Conservation (phyloP, 768 basidiomycete species). For the Tricholoma furcatifolium region DNA sequence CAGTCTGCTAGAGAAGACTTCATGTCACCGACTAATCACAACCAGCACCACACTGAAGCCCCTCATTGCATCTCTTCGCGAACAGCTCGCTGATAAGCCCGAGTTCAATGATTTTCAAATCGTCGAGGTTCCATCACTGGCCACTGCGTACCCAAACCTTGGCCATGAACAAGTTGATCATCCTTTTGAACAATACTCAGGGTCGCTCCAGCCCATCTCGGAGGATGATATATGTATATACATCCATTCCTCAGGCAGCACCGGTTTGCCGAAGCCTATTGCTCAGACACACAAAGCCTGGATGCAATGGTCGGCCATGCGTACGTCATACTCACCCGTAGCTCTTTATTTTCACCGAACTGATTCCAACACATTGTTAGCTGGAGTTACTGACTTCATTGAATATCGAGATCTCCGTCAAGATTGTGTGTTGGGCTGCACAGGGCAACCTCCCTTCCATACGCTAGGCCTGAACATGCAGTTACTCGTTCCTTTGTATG, state of each 20-base stretch:
- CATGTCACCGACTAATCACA: constrained; percentile 30
- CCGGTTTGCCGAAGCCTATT: constrained; percentile 35
- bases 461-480: constrained; percentile 23
- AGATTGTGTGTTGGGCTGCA: constrained; percentile 15
- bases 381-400: constrained; percentile 11
- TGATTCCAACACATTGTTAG: not conserved
- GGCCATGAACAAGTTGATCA: constrained; percentile 3
- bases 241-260: constrained; percentile 39
- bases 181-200: constrained; percentile 6
- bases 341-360: not conserved
- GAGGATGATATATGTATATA: constrained; percentile 20
- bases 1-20: constrained; percentile 24
- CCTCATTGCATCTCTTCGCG: constrained; percentile 16
- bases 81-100: constrained; percentile 5
- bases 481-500: constrained; percentile 22
- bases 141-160: constrained; percentile 11
- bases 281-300: constrained; percentile 20
- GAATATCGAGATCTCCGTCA: not conserved
- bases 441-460: constrained; percentile 34
- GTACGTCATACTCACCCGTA: constrained; percentile 18
- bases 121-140: constrained; percentile 4
- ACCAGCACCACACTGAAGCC: constrained; percentile 20
- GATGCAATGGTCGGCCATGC: constrained; percentile 18
- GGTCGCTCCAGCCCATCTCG: not conserved
- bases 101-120: constrained; percentile 9